These are phyloP conservation scores for Alternaria ethzedia DNA, from an alignment of 2,329 filamentous ascomycete genomes.

Conservation along the genomic window DNA sequence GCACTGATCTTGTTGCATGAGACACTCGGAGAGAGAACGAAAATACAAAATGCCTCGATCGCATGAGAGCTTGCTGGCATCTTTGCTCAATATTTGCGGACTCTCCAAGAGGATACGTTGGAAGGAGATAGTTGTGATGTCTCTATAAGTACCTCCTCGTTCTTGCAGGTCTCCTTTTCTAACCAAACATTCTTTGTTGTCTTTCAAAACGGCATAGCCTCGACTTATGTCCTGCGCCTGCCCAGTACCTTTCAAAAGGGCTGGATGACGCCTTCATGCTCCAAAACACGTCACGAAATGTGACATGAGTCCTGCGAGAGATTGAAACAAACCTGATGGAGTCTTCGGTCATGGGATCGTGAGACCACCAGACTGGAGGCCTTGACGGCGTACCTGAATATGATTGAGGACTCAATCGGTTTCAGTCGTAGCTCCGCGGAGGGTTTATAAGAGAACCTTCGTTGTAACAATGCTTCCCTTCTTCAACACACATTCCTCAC, in stretches of 20 bases:
- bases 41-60: rapidly evolving
- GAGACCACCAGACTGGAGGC: neutral
- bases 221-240: neutral
- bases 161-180: neutral
- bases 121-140: rapidly evolving
- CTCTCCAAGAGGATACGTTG: neutral
- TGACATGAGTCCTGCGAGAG: neutral
- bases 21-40: rapidly evolving
- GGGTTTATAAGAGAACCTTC: neutral
- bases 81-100: neutral
- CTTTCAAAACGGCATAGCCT: too few species aligned
- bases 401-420: rapidly evolving
- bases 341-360: neutral
- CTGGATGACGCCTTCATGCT: neutral
- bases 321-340: neutral
- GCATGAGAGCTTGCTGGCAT: neutral
- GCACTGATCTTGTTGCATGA: neutral
- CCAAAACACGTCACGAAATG: rapidly evolving
- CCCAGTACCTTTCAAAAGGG: rapidly evolving
- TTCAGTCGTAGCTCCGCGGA: neutral
- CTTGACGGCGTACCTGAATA: neutral
- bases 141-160: neutral
- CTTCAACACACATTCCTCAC: neutral
- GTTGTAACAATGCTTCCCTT: neutral
- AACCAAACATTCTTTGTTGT: too few species aligned